Percentiles rank a stretch among this genome's conserved stretches.
phyloP scores from a whole-genome alignment of 352 stramenopile genomes.

The Pythium sukuiense region DNA sequence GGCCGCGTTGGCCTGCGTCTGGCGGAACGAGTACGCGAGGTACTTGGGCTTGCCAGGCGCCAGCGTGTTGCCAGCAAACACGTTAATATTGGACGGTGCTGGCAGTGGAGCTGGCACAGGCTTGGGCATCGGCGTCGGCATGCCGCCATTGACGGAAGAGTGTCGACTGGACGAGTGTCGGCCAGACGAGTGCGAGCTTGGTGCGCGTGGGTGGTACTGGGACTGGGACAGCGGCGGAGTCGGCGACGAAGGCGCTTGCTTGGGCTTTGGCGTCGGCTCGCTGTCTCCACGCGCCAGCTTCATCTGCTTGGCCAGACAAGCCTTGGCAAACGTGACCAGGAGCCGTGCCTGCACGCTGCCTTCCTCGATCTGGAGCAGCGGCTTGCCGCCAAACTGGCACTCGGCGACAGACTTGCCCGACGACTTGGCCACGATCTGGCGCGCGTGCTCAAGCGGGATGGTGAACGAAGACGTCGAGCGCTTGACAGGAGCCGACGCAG shows the following conservation, averaged over 20 bases:
- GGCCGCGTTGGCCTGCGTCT: constrained; percentile 2
- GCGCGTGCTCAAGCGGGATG: constrained; percentile 27
- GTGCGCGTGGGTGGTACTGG: constrained; percentile 5
- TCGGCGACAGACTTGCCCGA: constrained; percentile 53
- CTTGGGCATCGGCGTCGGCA: background rate
- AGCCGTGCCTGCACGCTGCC: constrained; percentile 68
- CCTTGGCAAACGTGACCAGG: constrained; percentile 71
- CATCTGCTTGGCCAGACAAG: constrained; percentile 67
- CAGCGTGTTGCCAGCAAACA: constrained; percentile 22
- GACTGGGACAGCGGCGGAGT: background rate
- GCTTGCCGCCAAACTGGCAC: constrained; percentile 65
- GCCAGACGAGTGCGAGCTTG: constrained; percentile 12
- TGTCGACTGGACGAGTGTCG: constrained; percentile 14
- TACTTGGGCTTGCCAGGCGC: constrained; percentile 22
- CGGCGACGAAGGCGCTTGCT: constrained; percentile 10
- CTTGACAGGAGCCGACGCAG: constrained; percentile 16
- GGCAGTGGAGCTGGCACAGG: background rate
- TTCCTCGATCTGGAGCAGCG: constrained; percentile 59
- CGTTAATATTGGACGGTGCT: constrained; percentile 10
- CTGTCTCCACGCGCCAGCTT: constrained; percentile 20
- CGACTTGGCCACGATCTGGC: constrained; percentile 54
- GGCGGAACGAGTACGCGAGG: constrained; percentile 25
- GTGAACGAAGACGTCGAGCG: constrained; percentile 22
- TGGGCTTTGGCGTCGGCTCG: constrained; percentile 9
- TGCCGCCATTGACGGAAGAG: constrained; percentile 1